A percentile compares a stretch with the other conserved stretches of the same genome.
Conservation (phyloP, 495 filamentous ascomycete genomes). For the Penicillium simplicissimum region DNA sequence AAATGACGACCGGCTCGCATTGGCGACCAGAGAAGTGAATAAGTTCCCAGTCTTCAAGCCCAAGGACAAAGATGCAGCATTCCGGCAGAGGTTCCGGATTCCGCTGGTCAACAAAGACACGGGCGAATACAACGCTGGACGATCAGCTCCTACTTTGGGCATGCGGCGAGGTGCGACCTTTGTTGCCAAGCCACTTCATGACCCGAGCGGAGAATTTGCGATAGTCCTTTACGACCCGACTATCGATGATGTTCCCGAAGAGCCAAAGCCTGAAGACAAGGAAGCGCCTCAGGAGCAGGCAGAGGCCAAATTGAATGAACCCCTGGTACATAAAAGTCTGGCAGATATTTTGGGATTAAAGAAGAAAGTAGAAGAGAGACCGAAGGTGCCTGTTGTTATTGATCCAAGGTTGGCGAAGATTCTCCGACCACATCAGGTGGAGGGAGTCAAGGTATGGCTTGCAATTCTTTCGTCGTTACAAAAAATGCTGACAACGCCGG, state of each 20-base stretch:
- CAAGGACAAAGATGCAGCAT: slow-evolving; percentile 82
- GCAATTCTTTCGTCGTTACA: background rate
- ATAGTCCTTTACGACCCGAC: slow-evolving; percentile 97
- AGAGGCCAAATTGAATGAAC: slow-evolving; percentile 67
- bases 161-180: slow-evolving; percentile 82
- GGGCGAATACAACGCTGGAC: slow-evolving; percentile 68
- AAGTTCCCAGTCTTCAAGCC: slow-evolving; percentile 85
- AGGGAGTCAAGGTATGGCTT: slow-evolving; percentile 76
- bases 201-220: slow-evolving; percentile 92
- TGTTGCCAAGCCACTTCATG: slow-evolving; percentile 87
- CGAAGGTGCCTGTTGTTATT: slow-evolving; percentile 94
- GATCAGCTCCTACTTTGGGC: slow-evolving; percentile 83
- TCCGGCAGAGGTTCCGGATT: slow-evolving; percentile 80
- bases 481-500: slow-evolving; percentile 5
- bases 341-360: slow-evolving; percentile 95
- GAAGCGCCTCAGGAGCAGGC: slow-evolving; percentile 52
- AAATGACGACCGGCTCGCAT: slow-evolving; percentile 81
- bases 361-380: slow-evolving; percentile 78
- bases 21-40: slow-evolving; percentile 87
- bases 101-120: slow-evolving; percentile 81
- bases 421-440: slow-evolving; percentile 93
- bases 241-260: slow-evolving; percentile 75
- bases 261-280: slow-evolving; percentile 51
- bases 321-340: slow-evolving; percentile 87
- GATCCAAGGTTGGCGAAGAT: slow-evolving; percentile 91